These are phyloP conservation scores for Dioscorea alata DNA, from an alignment of 106 monocot species.

Conservation along the genomic window DNA sequence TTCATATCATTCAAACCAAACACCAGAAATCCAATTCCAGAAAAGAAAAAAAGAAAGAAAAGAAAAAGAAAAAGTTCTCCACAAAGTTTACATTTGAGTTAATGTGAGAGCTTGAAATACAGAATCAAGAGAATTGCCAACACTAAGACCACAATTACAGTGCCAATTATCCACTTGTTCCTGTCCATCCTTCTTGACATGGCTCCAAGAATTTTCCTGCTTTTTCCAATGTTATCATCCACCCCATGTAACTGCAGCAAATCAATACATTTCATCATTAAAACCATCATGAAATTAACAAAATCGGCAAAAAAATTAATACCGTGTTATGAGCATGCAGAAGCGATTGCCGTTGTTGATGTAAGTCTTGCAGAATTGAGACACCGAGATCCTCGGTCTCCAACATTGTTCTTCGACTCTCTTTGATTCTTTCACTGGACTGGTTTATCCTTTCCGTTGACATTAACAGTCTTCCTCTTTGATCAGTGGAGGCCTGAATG, in stretches of 20 bases:
- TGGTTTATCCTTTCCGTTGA: slow-evolving; percentile 81
- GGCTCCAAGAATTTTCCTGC: slow-evolving; percentile 58
- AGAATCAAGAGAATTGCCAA: slow-evolving; percentile 68
- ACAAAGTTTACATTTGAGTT: neutral
- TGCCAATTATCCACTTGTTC: slow-evolving; percentile 90
- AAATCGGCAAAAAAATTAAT: neutral
- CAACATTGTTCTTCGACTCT: slow-evolving; percentile 69
- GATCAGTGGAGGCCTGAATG: slow-evolving; percentile 59
- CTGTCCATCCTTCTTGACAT: slow-evolving; percentile 87
- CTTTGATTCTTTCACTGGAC: slow-evolving; percentile 75
- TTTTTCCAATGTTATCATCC: slow-evolving; percentile 82
- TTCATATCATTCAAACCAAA: no score
- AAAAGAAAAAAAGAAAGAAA: no score
- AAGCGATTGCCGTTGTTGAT: slow-evolving; percentile 88
- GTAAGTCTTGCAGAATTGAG: slow-evolving; percentile 84
- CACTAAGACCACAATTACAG: slow-evolving; percentile 38
- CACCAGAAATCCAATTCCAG: no score
- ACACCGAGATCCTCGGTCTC: slow-evolving; percentile 90
- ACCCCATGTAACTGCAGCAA: slow-evolving; percentile 72
- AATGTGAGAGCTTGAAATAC: slow-evolving; percentile 68
- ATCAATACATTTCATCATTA: neutral
- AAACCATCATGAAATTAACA: neutral
- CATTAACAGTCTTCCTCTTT: slow-evolving; percentile 69
- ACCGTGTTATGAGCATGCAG: slow-evolving; percentile 83
- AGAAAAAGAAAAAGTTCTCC: no score